These are phyloP conservation scores for Tetraselmis chui DNA, from an alignment of 139 green algal species.

Conservation along the genomic window DNA sequence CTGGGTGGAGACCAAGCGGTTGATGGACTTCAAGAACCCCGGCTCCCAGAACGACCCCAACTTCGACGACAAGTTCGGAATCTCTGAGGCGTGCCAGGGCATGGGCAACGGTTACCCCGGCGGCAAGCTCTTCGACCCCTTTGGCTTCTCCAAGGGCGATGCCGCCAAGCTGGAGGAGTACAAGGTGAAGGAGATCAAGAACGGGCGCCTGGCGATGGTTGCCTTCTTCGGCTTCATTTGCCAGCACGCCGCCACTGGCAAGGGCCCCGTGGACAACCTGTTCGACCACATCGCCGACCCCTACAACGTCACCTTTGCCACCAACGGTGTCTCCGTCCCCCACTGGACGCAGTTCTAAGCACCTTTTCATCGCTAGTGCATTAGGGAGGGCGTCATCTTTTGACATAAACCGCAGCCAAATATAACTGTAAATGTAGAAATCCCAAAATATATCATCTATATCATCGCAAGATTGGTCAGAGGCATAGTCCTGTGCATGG, in stretches of 20 bases:
- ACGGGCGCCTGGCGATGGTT: slow-evolving; percentile 60
- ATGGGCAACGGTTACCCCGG: slow-evolving; percentile 49
- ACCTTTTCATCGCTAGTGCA: no score
- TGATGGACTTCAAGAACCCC: slow-evolving; percentile 70
- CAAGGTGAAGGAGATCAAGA: slow-evolving; percentile 70
- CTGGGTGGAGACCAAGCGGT: slow-evolving; percentile 81
- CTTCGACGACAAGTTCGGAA: slow-evolving; percentile 53
- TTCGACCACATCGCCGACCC: slow-evolving; percentile 54
- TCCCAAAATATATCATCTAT: neutral
- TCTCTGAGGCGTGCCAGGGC: slow-evolving; percentile 58
- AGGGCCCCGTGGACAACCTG: slow-evolving; percentile 66
- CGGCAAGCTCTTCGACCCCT: slow-evolving; percentile 25
- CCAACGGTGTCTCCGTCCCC: slow-evolving; percentile 46
- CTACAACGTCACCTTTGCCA: slow-evolving; percentile 47
- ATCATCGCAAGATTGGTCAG: no score
- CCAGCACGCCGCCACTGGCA: slow-evolving; percentile 64
- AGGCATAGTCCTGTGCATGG: no score
- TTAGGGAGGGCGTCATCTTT: no score
- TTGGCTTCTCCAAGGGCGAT: slow-evolving; percentile 24
- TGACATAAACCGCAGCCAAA: no score
- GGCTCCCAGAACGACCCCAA: slow-evolving; percentile 53
- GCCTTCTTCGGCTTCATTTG: slow-evolving; percentile 51
- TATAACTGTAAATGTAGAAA: neutral
- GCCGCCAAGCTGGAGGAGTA: slow-evolving; percentile 27
- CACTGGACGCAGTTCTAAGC: no score